phyloP scores from a whole-genome alignment of 768 basidiomycete genomes.

The Tylopilus subfusipes region DNA sequence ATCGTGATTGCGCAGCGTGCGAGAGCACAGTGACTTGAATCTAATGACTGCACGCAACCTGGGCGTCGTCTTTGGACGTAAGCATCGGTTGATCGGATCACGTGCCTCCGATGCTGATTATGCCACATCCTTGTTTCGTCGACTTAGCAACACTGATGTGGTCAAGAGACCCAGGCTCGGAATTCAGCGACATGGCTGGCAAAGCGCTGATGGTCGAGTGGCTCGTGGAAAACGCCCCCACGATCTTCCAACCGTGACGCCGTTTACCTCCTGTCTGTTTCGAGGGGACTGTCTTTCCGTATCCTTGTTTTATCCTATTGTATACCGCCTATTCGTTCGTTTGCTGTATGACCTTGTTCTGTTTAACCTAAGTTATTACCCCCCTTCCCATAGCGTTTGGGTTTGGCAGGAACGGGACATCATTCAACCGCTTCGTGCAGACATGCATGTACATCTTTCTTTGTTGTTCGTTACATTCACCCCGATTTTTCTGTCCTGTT shows the following conservation, averaged over 20 bases:
- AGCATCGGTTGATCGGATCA: conserved; percentile 30
- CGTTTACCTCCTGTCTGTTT: background rate
- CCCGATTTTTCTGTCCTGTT: background rate
- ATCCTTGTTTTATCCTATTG: conserved; percentile 24
- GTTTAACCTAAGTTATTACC: conserved; percentile 20
- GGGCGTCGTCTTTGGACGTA: conserved; percentile 98
- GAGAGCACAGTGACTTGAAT: conserved; percentile 66
- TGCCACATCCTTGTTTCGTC: background rate
- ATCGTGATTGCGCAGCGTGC: conserved; percentile 42
- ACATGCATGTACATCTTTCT: background rate
- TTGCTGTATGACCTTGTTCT: conserved; percentile 10
- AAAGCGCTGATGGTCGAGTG: conserved; percentile 93
- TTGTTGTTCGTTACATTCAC: background rate
- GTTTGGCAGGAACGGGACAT: conserved; percentile 4
- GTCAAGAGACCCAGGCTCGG: conserved; percentile 78
- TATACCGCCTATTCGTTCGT: conserved; percentile 18
- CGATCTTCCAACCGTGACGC: conserved; percentile 38
- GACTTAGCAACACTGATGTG: conserved; percentile 86
- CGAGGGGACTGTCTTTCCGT: background rate
- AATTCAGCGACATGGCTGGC: conserved; percentile 97
- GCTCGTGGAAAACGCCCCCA: conserved; percentile 84
- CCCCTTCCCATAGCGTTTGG: conserved; percentile 6
- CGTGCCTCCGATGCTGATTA: background rate
- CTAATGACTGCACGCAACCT: conserved; percentile 94
- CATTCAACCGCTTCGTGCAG: conserved; percentile 1